These are phyloP conservation scores for Scheffersomyces illinoinensis DNA, from an alignment of 1,139 yeast species.

Conservation along the genomic window DNA sequence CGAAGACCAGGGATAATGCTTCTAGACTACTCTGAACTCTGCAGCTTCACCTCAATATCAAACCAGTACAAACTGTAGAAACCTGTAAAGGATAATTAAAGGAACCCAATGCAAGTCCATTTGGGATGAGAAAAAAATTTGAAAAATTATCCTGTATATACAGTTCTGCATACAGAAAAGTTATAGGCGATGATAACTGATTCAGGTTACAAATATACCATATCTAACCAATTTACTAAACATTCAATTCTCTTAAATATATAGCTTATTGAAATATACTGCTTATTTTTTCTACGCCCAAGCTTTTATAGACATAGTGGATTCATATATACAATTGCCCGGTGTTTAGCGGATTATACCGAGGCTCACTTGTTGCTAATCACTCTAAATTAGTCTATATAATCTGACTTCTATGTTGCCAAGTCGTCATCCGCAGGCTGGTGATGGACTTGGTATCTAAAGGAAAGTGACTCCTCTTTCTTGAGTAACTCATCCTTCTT, in stretches of 20 bases:
- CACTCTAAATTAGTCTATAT: not conserved
- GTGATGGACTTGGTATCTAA: slow-evolving; percentile 33
- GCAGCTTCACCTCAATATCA: not conserved
- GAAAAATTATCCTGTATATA: not conserved
- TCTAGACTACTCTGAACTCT: not conserved
- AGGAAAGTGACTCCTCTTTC: slow-evolving; percentile 55
- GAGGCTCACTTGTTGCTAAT: not conserved
- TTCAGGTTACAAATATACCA: too few species aligned
- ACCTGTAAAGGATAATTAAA: too few species aligned
- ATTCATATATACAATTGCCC: not conserved
- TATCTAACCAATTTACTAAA: not conserved
- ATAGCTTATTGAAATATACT: not conserved
- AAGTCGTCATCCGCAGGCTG: not conserved
- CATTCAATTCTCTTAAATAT: not conserved
- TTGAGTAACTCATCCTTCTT: slow-evolving; percentile 48
- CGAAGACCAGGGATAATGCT: not conserved
- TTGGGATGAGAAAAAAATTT: not conserved
- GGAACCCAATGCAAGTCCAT: not conserved
- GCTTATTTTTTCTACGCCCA: not conserved
- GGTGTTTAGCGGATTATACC: not conserved
- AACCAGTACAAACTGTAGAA: not conserved
- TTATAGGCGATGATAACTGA: too few species aligned
- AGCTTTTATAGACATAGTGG: not conserved
- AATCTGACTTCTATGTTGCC: not conserved
- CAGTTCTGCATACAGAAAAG: too few species aligned